Conservation (phyloP, 2,329 filamentous ascomycete genomes). For the Arthrobotrys conoides region DNA sequence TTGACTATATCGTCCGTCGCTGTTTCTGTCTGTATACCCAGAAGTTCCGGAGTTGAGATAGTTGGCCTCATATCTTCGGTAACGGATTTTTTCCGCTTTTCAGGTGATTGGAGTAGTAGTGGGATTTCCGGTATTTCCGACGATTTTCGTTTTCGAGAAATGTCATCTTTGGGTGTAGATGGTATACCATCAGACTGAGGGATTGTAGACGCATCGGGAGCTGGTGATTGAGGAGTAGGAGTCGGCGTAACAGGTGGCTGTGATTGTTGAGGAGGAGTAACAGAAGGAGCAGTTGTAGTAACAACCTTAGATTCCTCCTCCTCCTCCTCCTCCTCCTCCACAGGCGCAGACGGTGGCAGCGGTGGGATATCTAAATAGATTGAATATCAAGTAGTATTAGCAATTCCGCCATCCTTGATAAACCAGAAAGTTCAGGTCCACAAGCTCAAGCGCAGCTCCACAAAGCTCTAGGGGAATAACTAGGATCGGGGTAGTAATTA, state of each 20-base stretch:
- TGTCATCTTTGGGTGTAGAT: neutral
- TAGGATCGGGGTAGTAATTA: neutral
- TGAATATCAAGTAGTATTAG: neutral
- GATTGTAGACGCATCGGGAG: neutral
- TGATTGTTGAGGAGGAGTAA: neutral
- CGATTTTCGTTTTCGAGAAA: slow-evolving; percentile 34
- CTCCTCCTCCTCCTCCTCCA: too few relatives aligned
- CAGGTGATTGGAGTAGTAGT: neutral
- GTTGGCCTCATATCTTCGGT: neutral
- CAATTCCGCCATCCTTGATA: neutral
- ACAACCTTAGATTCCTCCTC: neutral
- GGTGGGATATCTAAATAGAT: slow-evolving; percentile 3
- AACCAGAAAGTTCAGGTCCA: neutral
- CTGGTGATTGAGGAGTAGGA: slow-evolving; percentile 6
- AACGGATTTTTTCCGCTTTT: slow-evolving; percentile 21
- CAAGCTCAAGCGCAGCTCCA: slow-evolving; percentile 10
- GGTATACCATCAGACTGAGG: neutral
- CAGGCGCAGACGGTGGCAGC: neutral
- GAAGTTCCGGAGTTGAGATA: neutral
- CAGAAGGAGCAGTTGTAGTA: neutral
- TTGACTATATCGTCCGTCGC: neutral
- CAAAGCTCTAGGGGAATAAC: neutral
- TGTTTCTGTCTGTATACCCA: neutral
- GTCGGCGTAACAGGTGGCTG: neutral
- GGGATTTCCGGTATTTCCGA: neutral